Evolutionary conservation across 768 basidiomycete species (phyloP).

Genomic region (Trametes coccinea): DNA sequence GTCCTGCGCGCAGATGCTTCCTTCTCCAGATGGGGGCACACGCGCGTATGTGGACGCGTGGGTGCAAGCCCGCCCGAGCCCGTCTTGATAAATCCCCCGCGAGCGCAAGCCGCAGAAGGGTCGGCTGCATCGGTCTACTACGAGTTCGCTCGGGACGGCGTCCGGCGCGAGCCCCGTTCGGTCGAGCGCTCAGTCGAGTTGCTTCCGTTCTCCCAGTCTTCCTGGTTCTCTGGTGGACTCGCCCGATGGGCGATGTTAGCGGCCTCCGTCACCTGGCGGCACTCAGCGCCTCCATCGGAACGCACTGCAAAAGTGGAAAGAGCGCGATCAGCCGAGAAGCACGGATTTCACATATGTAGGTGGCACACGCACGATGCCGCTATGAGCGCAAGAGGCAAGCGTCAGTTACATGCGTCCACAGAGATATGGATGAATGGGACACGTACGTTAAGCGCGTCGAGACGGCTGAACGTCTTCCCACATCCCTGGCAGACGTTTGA

Average conservation of each 20-base stretch:
- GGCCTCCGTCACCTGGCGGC: conserved; percentile 43
- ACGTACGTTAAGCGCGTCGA: conserved; percentile 93
- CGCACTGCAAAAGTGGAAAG: conserved; percentile 51
- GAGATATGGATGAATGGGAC: conserved; percentile 27
- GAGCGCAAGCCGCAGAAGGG: neutral
- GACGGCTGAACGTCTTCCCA: conserved; percentile 90
- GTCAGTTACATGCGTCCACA: conserved; percentile 28
- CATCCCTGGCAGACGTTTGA: conserved; percentile 89
- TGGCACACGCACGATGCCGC: conserved; percentile 68
- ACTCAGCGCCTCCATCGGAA: conserved; percentile 83
- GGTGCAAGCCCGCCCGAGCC: neutral
- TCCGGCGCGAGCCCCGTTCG: conserved; percentile 20
- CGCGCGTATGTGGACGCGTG: neutral
- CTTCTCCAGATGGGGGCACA: neutral
- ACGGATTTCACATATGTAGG: conserved; percentile 6
- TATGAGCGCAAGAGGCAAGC: conserved; percentile 34
- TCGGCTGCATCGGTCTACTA: neutral
- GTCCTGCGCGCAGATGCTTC: neutral
- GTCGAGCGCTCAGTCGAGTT: conserved; percentile 26
- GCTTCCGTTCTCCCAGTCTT: conserved; percentile 31
- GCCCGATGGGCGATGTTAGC: conserved; percentile 28
- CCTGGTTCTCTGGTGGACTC: conserved; percentile 31
- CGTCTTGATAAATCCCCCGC: neutral
- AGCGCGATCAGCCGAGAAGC: conserved; percentile 19
- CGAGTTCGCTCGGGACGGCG: conserved; percentile 15